Base-by-base conservation (phyloP, 257 asterid genomes). In the Ocimum tenuiflorum region DNA sequence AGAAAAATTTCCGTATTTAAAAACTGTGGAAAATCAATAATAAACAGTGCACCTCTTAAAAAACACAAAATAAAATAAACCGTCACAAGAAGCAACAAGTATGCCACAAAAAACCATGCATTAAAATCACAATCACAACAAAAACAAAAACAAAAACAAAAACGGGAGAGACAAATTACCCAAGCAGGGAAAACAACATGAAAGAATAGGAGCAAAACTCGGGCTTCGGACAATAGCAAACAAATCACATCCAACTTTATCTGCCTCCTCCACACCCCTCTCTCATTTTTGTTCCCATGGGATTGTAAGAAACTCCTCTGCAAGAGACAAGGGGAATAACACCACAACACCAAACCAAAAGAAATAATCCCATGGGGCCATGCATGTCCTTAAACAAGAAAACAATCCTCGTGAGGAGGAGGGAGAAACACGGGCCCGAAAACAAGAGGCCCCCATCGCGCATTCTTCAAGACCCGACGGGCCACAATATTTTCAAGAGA, bases 361-460 rank as follows among this genome's bases (percentile, higher is more conserved):
- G 45, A 7, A 19, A 3, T 5, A 58, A 73, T 81, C 85, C 83
- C 91, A 88, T 91, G 97, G 97, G 96, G 51, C 64, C 88, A 58
- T 88, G 95, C 95, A 77, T 83, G 71, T 91, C 97, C 67, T 24
- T 79, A 11, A 89, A 69, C 33, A 60, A 75, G 36, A 67, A 74
- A 43, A 24, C 80, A 36, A 49, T 45, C 60, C 74, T 63, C 55
- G 22, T 74, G 20, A 85, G 45, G 57, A 90, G 59, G 66, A 82
- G 52, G 14, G 75, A 56, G 1, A 18, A 64, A 12, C 66, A 64
- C 13, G 59, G 43, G 2, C 3, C n/a, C n/a, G n/a, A n/a, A n/a
- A n/a, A n/a, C n/a, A n/a, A n/a, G n/a, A n/a, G n/a, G n/a, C n/a
- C n/a, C n/a, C n/a, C n/a, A n/a, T n/a, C n/a, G n/a, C n/a, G n/a